Conservation (phyloP, 495 filamentous ascomycete species). For the Saxispiralis lemnorum region DNA sequence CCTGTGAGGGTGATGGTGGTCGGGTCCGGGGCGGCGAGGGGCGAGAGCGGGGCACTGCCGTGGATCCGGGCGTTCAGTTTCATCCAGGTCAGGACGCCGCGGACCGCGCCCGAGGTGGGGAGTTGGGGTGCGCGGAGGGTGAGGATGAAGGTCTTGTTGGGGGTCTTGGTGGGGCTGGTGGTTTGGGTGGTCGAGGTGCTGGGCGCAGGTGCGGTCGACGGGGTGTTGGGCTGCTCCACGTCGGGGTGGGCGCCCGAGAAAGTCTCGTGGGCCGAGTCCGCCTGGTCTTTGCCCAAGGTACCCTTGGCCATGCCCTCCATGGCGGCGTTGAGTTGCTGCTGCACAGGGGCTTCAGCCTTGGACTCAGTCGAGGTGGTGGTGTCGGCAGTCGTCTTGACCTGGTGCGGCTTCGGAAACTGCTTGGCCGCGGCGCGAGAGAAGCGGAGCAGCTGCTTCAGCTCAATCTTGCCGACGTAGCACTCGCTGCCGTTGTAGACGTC, state of each 20-base stretch:
- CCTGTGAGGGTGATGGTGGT: neutral
- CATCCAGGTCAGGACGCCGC: neutral
- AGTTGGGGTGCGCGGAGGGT: neutral
- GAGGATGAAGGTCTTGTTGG: neutral
- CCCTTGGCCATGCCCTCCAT: neutral
- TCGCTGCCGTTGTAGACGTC: neutral
- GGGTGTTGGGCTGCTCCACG: no score
- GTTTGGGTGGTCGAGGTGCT: neutral
- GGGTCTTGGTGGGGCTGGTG: neutral
- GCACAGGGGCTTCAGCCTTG: neutral
- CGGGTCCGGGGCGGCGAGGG: neutral
- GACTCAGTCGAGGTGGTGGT: neutral
- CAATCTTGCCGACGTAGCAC: neutral
- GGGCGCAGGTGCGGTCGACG: neutral
- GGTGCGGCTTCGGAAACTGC: neutral
- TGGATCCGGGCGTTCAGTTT: neutral
- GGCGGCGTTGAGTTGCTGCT: neutral
- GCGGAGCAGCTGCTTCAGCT: neutral
- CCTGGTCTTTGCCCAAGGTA: neutral
- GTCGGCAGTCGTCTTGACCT: neutral
- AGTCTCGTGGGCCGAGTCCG: neutral
- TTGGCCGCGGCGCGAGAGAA: neutral
- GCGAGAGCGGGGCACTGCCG: neutral
- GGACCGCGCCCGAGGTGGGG: neutral
- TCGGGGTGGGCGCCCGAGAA: no score